These are phyloP conservation scores for Fusarium siculi DNA, from an alignment of 2,329 filamentous ascomycete genomes.

Conservation along the genomic window DNA sequence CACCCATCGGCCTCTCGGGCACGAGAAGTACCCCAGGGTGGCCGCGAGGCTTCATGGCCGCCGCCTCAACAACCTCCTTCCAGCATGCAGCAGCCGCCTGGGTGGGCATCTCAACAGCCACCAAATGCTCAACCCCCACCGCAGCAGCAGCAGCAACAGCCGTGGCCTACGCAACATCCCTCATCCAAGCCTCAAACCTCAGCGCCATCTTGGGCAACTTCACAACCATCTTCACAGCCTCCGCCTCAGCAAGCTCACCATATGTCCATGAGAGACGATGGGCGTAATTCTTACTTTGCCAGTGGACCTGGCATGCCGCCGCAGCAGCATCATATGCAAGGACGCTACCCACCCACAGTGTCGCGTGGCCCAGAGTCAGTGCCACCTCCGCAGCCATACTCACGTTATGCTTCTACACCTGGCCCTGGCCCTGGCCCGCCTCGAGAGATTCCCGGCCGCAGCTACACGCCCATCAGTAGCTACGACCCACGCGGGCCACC, in stretches of 20 bases:
- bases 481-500: slow-evolving; percentile 56
- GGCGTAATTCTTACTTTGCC: slow-evolving; percentile 50
- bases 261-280: slow-evolving; percentile 52
- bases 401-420: slow-evolving; percentile 57
- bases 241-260: slow-evolving; percentile 50
- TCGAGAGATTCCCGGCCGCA: slow-evolving; percentile 56
- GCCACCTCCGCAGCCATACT: slow-evolving; percentile 53
- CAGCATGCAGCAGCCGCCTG: slow-evolving; percentile 40
- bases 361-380: slow-evolving; percentile 56
- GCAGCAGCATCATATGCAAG: slow-evolving; percentile 50
- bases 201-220: slow-evolving; percentile 48
- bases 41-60: slow-evolving; percentile 52
- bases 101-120: slow-evolving; percentile 47
- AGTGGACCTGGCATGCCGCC: slow-evolving; percentile 38
- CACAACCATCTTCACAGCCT: slow-evolving; percentile 49
- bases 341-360: slow-evolving; percentile 52
- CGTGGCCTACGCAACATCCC: slow-evolving; percentile 49
- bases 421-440: slow-evolving; percentile 54
- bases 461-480: slow-evolving; percentile 56
- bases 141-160: slow-evolving; percentile 47
- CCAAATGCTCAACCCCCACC: slow-evolving; percentile 50
- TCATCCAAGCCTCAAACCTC: slow-evolving; percentile 50
- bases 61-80: slow-evolving; percentile 37
- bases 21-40: slow-evolving; percentile 55
- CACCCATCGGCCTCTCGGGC: slow-evolving; percentile 58